A percentile compares a stretch with the other conserved stretches of the same genome.
phyloP scores from a whole-genome alignment of 768 basidiomycete species.

The Pulveroboletus ravenelii region DNA sequence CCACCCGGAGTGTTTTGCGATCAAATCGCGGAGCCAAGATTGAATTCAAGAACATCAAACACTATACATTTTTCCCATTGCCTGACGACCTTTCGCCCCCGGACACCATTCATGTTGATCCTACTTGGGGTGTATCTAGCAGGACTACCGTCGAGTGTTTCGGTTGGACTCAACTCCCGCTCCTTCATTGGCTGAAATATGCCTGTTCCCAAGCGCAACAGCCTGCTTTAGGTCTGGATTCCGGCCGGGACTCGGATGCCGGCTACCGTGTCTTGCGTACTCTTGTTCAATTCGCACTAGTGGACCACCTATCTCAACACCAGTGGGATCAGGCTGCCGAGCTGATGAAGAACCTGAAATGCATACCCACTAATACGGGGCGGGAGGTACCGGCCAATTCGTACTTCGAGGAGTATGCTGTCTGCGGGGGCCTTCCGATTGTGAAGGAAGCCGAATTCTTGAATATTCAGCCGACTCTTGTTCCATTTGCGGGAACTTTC shows the following conservation, averaged over 20 bases:
- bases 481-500: neutral
- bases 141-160: constrained; percentile 42
- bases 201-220: constrained; percentile 40
- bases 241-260: constrained; percentile 23
- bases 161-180: constrained; percentile 68
- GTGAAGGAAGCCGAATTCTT: neutral
- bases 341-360: constrained; percentile 48
- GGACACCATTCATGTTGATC: neutral
- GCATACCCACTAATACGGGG: constrained; percentile 73
- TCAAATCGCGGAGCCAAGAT: neutral
- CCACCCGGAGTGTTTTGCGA: constrained; percentile 34
- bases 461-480: neutral
- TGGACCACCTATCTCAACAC: constrained; percentile 44
- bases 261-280: constrained; percentile 59
- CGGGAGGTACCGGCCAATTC: constrained; percentile 63
- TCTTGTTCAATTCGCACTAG: constrained; percentile 70
- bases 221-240: neutral
- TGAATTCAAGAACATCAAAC: constrained; percentile 57
- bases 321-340: constrained; percentile 54
- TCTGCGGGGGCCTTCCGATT: constrained; percentile 41
- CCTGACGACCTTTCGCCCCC: neutral
- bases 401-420: constrained; percentile 75
- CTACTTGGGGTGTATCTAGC: constrained; percentile 36
- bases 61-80: constrained; percentile 32
- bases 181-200: constrained; percentile 67